A percentile compares a stretch with the other conserved stretches of the same genome.
These are phyloP conservation scores for Microdochium paspali DNA, from an alignment of 2,329 filamentous ascomycete genomes.

Conservation along the genomic window DNA sequence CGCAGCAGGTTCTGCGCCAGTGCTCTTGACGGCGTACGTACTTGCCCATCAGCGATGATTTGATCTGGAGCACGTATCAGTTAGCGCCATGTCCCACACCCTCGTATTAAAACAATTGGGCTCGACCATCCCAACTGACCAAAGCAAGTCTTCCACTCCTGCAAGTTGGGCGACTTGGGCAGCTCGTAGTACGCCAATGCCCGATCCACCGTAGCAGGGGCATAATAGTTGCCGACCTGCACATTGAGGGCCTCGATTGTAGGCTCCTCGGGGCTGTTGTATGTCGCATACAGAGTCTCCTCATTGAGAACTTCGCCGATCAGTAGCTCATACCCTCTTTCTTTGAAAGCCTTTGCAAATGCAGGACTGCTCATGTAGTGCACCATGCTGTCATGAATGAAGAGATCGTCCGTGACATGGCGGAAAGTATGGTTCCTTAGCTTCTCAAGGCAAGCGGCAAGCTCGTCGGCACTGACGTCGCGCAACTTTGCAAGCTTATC, in stretches of 20 bases:
- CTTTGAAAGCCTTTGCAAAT: conserved; percentile 27
- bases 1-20: conserved; percentile 17
- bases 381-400: conserved; percentile 26
- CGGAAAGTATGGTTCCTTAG: conserved; percentile 35
- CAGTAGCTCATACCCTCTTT: conserved; percentile 22
- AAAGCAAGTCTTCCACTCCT: conserved; percentile 27
- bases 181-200: conserved; percentile 24
- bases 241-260: conserved; percentile 22
- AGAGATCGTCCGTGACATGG: conserved; percentile 29
- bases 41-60: conserved; percentile 30
- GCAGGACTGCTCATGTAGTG: conserved; percentile 24
- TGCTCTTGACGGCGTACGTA: conserved; percentile 24
- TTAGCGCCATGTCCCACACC: not conserved
- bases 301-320: conserved; percentile 34
- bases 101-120: not conserved
- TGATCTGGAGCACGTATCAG: not conserved
- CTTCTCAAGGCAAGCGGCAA: conserved; percentile 23
- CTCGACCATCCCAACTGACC: conserved; percentile 9
- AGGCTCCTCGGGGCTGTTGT: conserved; percentile 22
- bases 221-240: conserved; percentile 33
- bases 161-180: conserved; percentile 16
- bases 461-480: conserved; percentile 16
- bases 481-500: conserved; percentile 24
- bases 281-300: conserved; percentile 30
- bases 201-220: conserved; percentile 23